Percentiles rank a stretch among this genome's conserved stretches.
Conservation (phyloP, 495 filamentous ascomycete species). For the Xylaria grammica region DNA sequence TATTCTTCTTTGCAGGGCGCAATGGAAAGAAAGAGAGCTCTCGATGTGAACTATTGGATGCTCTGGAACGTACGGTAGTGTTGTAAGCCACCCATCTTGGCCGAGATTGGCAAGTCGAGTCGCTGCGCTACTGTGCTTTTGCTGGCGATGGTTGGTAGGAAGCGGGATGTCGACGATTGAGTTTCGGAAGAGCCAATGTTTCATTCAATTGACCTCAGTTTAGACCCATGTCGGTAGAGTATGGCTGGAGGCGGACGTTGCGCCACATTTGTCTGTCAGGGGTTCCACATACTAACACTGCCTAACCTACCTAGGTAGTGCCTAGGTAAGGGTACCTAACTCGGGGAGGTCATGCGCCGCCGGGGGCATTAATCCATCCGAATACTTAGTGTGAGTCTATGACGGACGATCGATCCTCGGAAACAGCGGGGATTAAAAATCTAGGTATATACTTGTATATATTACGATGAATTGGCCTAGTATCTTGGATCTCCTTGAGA, state of each 20-base stretch:
- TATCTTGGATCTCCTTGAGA: too few relatives aligned
- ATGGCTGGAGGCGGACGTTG: slow-evolving; percentile 8
- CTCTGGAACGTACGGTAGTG: slow-evolving; percentile 46
- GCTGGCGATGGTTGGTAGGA: neutral
- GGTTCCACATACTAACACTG: too few relatives aligned
- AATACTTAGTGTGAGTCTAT: too few relatives aligned
- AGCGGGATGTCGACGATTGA: neutral
- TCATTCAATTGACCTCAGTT: slow-evolving; percentile 9
- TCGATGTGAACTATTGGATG: neutral
- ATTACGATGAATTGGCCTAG: too few relatives aligned
- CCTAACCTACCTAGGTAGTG: too few relatives aligned
- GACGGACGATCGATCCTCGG: too few relatives aligned
- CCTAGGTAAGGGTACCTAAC: slow-evolving; percentile 5
- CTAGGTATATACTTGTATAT: too few relatives aligned
- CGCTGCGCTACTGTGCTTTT: slow-evolving; percentile 6
- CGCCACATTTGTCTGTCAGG: slow-evolving; percentile 7
- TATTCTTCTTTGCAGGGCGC: neutral
- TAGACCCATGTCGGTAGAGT: neutral
- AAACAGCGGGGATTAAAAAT: too few relatives aligned
- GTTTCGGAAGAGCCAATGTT: neutral
- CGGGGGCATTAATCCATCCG: slow-evolving; percentile 29
- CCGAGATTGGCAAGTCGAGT: slow-evolving; percentile 20
- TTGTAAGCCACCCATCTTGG: slow-evolving; percentile 50
- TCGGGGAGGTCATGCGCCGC: slow-evolving; percentile 18
- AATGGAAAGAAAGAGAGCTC: neutral